Evolutionary conservation across 176 grass and related monocot species (phyloP).

Genomic region (Lolium perenne): DNA sequence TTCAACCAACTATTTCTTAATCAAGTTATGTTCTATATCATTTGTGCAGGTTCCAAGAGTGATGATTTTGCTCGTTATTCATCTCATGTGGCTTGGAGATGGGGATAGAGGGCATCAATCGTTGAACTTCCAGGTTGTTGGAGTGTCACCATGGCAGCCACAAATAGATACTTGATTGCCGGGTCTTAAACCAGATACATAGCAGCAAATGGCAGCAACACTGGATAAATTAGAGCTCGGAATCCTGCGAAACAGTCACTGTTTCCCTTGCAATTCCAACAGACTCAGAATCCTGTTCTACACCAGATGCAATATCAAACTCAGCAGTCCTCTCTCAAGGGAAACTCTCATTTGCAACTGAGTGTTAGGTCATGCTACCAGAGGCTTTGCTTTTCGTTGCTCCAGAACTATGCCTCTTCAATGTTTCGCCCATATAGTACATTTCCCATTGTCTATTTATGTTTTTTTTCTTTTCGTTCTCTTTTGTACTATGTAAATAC

Average conservation of each 20-base stretch:
- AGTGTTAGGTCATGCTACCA: too few relatives aligned
- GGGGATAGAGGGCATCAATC: constrained; percentile 64
- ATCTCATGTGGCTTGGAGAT: constrained; percentile 79
- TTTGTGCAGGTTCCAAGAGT: constrained; percentile 63
- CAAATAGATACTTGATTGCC: constrained; percentile 57
- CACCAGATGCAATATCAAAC: constrained; percentile 79
- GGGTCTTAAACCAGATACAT: constrained; percentile 74
- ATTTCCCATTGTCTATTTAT: too few relatives aligned
- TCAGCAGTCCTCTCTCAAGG: too few relatives aligned
- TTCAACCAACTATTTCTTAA: constrained; percentile 15
- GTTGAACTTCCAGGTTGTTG: constrained; percentile 84
- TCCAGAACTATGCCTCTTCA: too few relatives aligned
- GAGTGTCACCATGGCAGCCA: constrained; percentile 70
- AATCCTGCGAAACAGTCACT: too few relatives aligned
- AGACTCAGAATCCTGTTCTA: constrained; percentile 74
- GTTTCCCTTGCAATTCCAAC: constrained; percentile 30
- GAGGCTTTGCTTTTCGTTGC: too few relatives aligned
- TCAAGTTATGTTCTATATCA: constrained; percentile 7
- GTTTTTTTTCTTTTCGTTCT: too few relatives aligned
- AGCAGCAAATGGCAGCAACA: constrained; percentile 88
- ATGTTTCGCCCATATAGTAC: too few relatives aligned
- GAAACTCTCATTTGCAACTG: too few relatives aligned
- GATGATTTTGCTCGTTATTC: constrained; percentile 67
- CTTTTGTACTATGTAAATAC: too few relatives aligned
- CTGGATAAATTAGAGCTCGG: constrained; percentile 66